Percentiles rank a stretch among this genome's conserved stretches.
These are phyloP conservation scores for Oryza nivara DNA, from an alignment of 176 grass and related monocot genomes.

Conservation along the genomic window DNA sequence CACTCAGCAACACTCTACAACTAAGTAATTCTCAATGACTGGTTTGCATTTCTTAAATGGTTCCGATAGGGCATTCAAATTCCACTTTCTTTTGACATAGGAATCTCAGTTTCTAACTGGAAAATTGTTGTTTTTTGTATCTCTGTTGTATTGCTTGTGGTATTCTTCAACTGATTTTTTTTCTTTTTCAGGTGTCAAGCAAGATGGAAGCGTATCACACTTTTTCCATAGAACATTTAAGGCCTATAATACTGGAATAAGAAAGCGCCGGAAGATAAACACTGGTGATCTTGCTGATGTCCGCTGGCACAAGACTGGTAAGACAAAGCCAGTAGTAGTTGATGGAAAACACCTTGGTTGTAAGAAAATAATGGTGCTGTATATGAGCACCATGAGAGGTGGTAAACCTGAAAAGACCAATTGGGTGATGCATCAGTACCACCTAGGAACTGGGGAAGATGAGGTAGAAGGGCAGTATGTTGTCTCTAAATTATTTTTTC, in stretches of 20 bases:
- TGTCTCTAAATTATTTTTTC: conserved; percentile 88
- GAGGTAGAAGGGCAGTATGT: conserved; percentile 88
- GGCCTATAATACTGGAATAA: conserved; percentile 90
- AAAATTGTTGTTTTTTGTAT: conserved; percentile 4
- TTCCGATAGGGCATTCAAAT: conserved; percentile 8
- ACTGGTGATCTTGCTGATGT: conserved; percentile 66
- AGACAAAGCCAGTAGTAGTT: conserved; percentile 83
- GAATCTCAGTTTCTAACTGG: conserved; percentile 10
- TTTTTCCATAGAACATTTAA: conserved; percentile 97
- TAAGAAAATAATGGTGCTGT: conserved; percentile 98
- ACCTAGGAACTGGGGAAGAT: conserved; percentile 89
- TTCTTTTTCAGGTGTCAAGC: conserved; percentile 73
- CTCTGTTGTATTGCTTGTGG: neutral
- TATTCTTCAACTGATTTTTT: conserved; percentile 2
- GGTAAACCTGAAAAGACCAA: conserved; percentile 87
- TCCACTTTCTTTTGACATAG: neutral
- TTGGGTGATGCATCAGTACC: conserved; percentile 98
- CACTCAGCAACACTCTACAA: neutral
- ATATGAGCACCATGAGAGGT: conserved; percentile 70
- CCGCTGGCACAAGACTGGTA: conserved; percentile 98
- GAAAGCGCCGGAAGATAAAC: conserved; percentile 94
- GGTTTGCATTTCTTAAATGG: conserved; percentile 4
- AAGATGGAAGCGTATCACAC: conserved; percentile 89
- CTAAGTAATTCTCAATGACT: neutral
- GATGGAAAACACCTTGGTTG: conserved; percentile 74